Evolutionary conservation across 352 stramenopile species (phyloP).

Genomic region (Pythium periplocum): DNA sequence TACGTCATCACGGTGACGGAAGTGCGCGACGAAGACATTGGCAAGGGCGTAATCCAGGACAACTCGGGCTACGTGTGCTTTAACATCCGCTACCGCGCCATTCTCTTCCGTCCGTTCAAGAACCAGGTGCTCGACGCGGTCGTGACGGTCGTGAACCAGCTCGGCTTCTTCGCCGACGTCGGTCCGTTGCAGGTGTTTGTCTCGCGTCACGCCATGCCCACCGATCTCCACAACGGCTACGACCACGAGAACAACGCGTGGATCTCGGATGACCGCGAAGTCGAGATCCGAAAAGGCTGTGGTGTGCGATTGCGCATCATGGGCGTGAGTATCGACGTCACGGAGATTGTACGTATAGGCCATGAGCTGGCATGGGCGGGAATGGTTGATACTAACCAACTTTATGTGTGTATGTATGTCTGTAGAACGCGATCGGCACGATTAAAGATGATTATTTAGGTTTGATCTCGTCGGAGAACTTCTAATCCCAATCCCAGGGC

Average conservation of each 20-base stretch:
- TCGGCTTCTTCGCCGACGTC: constrained; percentile 96
- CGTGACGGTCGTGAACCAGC: constrained; percentile 94
- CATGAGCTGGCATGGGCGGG: background rate
- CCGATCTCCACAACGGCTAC: constrained; percentile 94
- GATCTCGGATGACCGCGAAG: constrained; percentile 96
- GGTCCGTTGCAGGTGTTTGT: constrained; percentile 97
- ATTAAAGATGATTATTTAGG: constrained; percentile 99
- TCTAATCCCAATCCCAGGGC: constrained; percentile 12
- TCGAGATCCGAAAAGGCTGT: constrained; percentile 95
- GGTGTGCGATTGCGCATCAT: constrained; percentile 97
- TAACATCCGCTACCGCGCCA: constrained; percentile 94
- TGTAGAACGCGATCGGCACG: constrained; percentile 93
- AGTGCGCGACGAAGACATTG: constrained; percentile 95
- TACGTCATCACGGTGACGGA: constrained; percentile 98
- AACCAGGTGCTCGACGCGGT: constrained; percentile 97
- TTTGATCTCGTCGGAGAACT: constrained; percentile 89
- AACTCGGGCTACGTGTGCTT: constrained; percentile 96
- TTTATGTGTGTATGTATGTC: constrained; percentile 3
- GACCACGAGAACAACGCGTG: constrained; percentile 96
- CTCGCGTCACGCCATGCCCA: constrained; percentile 93
- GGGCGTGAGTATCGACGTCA: constrained; percentile 95
- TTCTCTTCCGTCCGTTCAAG: constrained; percentile 96
- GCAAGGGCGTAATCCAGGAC: constrained; percentile 96
- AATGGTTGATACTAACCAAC: background rate
- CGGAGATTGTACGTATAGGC: constrained; percentile 79